These are phyloP conservation scores for Emiliania huxleyi DNA, from an alignment of 78 protist genomes.

Conservation along the genomic window DNA sequence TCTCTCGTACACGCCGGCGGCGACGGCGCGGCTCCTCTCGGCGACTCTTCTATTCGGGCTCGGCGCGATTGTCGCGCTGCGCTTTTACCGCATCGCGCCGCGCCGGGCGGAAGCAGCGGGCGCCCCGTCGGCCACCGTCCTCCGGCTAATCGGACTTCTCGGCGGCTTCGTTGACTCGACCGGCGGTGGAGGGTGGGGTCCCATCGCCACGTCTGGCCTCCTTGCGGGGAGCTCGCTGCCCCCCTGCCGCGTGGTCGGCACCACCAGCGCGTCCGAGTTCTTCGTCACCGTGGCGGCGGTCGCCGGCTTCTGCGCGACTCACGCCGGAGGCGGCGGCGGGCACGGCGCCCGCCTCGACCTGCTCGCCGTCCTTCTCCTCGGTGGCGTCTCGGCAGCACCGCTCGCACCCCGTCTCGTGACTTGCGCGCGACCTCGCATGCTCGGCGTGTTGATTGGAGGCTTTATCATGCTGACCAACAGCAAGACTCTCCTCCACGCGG, in stretches of 20 bases:
- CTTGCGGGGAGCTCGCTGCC: not conserved
- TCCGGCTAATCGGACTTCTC: not conserved
- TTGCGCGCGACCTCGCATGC: not conserved
- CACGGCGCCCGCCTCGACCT: not conserved
- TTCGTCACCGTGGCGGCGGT: not conserved
- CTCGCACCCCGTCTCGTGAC: not conserved
- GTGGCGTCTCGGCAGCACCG: not conserved
- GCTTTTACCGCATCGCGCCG: not conserved
- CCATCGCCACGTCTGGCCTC: not conserved
- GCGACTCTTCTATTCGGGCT: not conserved
- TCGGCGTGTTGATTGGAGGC: not conserved
- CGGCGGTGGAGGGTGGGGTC: slow-evolving; percentile 15
- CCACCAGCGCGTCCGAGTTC: not conserved
- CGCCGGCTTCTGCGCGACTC: not conserved
- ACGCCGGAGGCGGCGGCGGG: not conserved
- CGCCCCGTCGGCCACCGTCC: no score
- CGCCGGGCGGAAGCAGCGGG: not conserved
- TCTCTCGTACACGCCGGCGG: not conserved
- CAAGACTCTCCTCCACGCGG: not conserved
- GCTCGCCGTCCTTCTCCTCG: not conserved
- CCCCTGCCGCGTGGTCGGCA: not conserved
- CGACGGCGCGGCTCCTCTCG: not conserved
- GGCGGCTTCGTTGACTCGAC: slow-evolving; percentile 14
- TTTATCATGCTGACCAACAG: not conserved
- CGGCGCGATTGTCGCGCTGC: not conserved